A percentile compares a stretch with the other conserved stretches of the same genome.
Evolutionary conservation across 768 basidiomycete genomes (phyloP).

Genomic region (Hypholoma sublateritium): DNA sequence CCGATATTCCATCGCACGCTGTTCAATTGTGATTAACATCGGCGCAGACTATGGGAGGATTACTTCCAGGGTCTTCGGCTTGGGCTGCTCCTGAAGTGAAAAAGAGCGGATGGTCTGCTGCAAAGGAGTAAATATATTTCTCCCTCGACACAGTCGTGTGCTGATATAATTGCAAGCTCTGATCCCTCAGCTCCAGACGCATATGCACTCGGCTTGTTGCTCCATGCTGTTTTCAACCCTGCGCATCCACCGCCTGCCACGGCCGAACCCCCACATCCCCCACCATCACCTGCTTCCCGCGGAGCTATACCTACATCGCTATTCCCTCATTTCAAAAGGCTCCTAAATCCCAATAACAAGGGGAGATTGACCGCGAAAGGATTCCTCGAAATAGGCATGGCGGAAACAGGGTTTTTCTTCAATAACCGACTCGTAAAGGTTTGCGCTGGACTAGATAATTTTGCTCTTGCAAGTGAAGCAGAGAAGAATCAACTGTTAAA

Average conservation of each 20-base stretch:
- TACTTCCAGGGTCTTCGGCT: conserved; percentile 57
- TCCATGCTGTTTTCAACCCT: conserved; percentile 89
- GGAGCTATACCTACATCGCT: conserved; percentile 74
- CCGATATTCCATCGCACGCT: not conserved
- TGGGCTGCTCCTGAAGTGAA: conserved; percentile 85
- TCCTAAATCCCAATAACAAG: conserved; percentile 88
- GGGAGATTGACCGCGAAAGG: conserved; percentile 71
- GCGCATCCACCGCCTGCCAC: conserved; percentile 68
- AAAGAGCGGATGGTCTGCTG: conserved; percentile 77
- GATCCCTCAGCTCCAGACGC: conserved; percentile 73
- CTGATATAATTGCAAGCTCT: conserved; percentile 28
- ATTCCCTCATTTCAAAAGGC: conserved; percentile 81
- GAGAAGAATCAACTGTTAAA: conserved; percentile 76
- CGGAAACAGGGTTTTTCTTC: conserved; percentile 80
- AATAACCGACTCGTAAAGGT: conserved; percentile 83
- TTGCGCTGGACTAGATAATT: conserved; percentile 83
- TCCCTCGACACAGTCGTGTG: not conserved
- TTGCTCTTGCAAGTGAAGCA: conserved; percentile 74
- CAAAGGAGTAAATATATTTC: conserved; percentile 68
- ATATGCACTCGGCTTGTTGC: conserved; percentile 84
- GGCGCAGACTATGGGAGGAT: conserved; percentile 63
- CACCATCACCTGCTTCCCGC: conserved; percentile 72
- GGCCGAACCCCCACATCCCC: conserved; percentile 70
- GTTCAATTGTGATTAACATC: conserved; percentile 2
- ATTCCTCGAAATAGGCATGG: conserved; percentile 83